phyloP scores from a whole-genome alignment of 148 eudicot species.

The Fallopia convolvulus region DNA sequence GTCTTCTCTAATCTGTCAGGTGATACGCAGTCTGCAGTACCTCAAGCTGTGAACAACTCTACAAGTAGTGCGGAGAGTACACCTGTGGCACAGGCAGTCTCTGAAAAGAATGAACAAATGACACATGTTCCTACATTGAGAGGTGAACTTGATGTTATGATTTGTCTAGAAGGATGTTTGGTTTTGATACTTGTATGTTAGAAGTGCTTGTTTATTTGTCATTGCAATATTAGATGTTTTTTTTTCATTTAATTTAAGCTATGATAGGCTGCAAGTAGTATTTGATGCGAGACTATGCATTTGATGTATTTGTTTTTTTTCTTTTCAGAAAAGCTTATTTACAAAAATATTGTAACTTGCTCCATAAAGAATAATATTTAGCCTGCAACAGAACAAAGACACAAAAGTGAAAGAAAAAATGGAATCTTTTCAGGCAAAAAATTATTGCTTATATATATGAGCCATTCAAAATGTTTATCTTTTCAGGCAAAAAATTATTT shows the following conservation, averaged over 20 bases:
- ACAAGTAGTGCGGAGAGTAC: constrained; percentile 68
- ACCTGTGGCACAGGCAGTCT: constrained; percentile 39
- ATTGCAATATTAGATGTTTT: background rate
- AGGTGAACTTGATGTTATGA: constrained; percentile 26
- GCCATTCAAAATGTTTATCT: background rate
- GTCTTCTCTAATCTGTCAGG: constrained; percentile 27
- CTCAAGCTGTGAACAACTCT: constrained; percentile 33
- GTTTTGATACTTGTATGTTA: background rate
- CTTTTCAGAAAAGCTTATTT: background rate
- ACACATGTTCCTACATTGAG: constrained; percentile 45
- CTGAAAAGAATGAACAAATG: constrained; percentile 41
- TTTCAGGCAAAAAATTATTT: background rate
- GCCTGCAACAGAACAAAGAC: background rate
- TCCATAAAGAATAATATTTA: background rate
- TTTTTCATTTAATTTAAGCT: background rate
- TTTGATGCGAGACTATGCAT: background rate
- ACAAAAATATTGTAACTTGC: background rate
- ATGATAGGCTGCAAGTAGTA: background rate
- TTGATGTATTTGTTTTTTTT: background rate
- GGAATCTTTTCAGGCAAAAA: background rate
- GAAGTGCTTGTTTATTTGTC: background rate
- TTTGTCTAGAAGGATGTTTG: background rate
- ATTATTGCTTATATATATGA: background rate
- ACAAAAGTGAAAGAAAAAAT: background rate
- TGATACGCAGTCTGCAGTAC: constrained; percentile 35